Percentiles rank a stretch among this genome's conserved stretches.
Conservation (phyloP, 345 rosid genomes). For the Eucalyptus curtisii region DNA sequence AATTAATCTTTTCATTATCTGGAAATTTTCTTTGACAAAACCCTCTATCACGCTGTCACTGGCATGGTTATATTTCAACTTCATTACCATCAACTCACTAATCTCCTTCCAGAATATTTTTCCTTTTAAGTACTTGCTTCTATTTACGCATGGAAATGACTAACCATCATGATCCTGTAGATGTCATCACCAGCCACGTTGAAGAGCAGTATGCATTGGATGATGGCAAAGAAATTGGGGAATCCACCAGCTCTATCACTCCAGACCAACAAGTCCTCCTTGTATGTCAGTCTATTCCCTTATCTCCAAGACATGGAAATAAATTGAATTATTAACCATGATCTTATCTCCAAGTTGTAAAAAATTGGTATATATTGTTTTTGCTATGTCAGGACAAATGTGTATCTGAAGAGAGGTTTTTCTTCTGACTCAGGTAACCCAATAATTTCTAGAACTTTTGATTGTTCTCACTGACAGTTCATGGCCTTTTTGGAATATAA, state of each 20-base stretch:
- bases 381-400: constrained; percentile 32
- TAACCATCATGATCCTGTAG: constrained; percentile 9
- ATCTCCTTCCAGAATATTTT: neutral
- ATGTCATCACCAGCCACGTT: constrained; percentile 14
- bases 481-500: neutral
- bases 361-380: neutral
- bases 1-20: neutral
- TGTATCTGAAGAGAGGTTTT: constrained; percentile 43
- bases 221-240: constrained; percentile 16
- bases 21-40: neutral
- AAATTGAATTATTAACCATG: neutral
- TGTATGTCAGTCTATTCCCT: constrained; percentile 10
- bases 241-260: constrained; percentile 17
- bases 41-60: neutral
- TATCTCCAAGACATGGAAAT: neutral
- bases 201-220: constrained; percentile 13
- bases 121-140: neutral
- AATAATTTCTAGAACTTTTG: neutral
- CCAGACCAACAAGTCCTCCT: constrained; percentile 7
- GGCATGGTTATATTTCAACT: neutral
- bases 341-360: neutral
- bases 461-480: neutral
- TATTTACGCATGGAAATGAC: neutral
- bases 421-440: constrained; percentile 65
- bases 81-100: neutral